Base-by-base conservation (phyloP, 805 yeast genomes). In the Candida alai region DNA sequence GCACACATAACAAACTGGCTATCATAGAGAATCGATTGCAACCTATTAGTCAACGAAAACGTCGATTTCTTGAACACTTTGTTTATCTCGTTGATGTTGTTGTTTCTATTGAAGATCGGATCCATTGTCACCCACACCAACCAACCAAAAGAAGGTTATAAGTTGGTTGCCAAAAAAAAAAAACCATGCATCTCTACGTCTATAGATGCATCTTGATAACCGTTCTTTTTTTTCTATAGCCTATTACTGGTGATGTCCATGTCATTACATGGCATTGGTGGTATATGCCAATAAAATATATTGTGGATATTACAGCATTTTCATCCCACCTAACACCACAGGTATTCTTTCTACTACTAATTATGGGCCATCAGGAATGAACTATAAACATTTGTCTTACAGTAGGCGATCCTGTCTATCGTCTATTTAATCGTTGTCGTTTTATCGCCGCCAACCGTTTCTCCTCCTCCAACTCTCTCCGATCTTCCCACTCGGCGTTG, bases 401-500 rank as follows among this genome's bases (percentile, higher is more conserved):
- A n/a, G n/a, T n/a, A n/a, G n/a, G 15, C 28, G 12, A 18, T 14
- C 11, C 17, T 26, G 19, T 14, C n/a, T 14, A 26, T 26, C 28
- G 18, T 11, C n/a, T 26, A 26, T 14, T 4, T n/a, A 29, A 12
- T 23, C 49, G 37, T 13, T 44, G 44, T 28, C 37, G 44, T 34
- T 56, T 56, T 11, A 44, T 25, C 14, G 44, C 66, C 1, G 70
- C 69, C 39, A 55, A 45, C 33, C 62, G 47, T 37, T 68, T 75
- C 43, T 83, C 78, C 50, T 78, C 68, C 35, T 65, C 74, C 49
- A 75, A 76, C 53, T 89, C 97, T 34, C 71, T 62, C 31, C 68
- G 62, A 51, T 90, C 98, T 52, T 93, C 98, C 24, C 70, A 42
- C 45, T 74, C 71, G 0, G 95, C 98, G 35, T 70, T 72, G 32